Evolutionary conservation across 495 filamentous ascomycete genomes (phyloP).

Genomic region (Neurospora sp.): DNA sequence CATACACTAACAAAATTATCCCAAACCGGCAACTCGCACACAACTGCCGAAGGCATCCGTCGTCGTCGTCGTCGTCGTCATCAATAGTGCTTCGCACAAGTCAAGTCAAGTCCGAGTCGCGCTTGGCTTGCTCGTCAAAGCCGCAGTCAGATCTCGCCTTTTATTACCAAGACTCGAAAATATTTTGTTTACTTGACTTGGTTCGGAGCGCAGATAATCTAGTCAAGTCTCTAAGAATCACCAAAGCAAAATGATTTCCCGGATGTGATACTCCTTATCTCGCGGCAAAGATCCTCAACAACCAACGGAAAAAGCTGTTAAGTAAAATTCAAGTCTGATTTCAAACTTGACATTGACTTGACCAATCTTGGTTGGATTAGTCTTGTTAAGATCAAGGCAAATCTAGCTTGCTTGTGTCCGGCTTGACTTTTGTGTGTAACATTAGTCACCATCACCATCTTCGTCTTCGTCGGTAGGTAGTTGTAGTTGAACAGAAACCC

Average conservation of each 20-base stretch:
- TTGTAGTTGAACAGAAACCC: background rate
- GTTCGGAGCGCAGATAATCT: background rate
- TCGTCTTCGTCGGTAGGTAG: background rate
- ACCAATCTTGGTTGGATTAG: background rate
- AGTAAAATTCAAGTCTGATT: background rate
- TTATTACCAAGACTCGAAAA: background rate
- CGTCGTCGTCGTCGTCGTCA: background rate
- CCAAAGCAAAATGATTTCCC: background rate
- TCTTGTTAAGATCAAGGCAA: background rate
- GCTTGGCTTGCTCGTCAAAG: background rate
- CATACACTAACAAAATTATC: background rate
- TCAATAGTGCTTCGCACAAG: background rate
- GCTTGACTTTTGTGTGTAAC: background rate
- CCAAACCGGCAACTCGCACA: background rate
- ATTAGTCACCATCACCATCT: background rate
- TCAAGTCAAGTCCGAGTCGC: background rate
- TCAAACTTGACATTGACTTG: background rate
- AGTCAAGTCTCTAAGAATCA: background rate
- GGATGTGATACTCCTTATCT: background rate
- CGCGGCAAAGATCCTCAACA: background rate
- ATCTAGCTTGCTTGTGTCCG: background rate
- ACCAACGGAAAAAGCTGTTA: background rate
- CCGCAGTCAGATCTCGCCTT: background rate
- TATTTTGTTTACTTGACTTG: background rate
- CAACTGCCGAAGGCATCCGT: background rate